Evolutionary conservation across 1,139 yeast species (phyloP).

Genomic region (Lizanozyma gosingica): DNA sequence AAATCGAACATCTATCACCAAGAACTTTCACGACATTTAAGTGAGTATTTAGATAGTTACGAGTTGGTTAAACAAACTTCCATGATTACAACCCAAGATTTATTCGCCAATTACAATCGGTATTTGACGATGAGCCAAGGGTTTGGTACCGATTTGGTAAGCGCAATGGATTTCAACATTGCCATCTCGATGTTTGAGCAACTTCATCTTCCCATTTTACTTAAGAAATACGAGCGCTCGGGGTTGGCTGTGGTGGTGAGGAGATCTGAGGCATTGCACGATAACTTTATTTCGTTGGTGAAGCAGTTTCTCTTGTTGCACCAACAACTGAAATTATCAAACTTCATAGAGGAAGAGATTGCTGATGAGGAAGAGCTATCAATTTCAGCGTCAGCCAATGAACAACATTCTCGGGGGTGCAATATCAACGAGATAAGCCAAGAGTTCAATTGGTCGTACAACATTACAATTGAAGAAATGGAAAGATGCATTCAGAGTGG

Average conservation of each 20-base stretch:
- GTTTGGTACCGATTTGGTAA: constrained; percentile 29
- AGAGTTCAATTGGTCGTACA: constrained; percentile 52
- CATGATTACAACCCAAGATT: constrained; percentile 34
- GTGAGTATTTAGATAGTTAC: constrained; percentile 36
- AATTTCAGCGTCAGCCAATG: constrained; percentile 3
- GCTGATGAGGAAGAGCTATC: constrained; percentile 14
- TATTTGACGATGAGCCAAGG: constrained; percentile 29
- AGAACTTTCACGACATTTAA: constrained; percentile 40
- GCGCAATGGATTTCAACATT: constrained; percentile 22
- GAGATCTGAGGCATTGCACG: constrained; percentile 12
- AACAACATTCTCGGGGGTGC: constrained; percentile 21
- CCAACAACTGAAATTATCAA: constrained; percentile 20
- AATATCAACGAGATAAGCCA: constrained; percentile 31
- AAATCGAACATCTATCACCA: constrained; percentile 24
- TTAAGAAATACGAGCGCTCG: constrained; percentile 23
- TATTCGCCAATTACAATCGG: constrained; percentile 36
- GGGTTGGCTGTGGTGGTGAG: constrained; percentile 25
- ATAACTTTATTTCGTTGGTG: constrained; percentile 17
- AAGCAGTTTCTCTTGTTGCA: constrained; percentile 15
- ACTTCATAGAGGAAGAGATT: constrained; percentile 15
- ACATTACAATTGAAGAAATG: constrained; percentile 61
- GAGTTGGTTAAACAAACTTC: constrained; percentile 24
- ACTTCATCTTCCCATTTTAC: constrained; percentile 25
- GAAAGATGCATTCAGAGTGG: constrained; percentile 53
- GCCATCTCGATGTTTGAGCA: constrained; percentile 22